phyloP scores from a whole-genome alignment of 2,329 filamentous ascomycete species.

The Apiospora malaysiana region DNA sequence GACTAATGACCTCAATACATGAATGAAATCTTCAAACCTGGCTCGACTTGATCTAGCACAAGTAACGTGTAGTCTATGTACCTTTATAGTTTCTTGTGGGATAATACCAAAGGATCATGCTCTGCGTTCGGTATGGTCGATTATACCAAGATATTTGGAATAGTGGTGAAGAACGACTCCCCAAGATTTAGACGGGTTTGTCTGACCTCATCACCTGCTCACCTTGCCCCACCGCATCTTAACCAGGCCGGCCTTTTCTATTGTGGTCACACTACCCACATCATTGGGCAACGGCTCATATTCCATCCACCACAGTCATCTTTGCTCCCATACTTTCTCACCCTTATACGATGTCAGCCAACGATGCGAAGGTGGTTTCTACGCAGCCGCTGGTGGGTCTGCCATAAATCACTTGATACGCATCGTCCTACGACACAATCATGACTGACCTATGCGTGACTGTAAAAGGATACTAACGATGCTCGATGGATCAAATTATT shows the following conservation, averaged over 20 bases:
- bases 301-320: not conserved
- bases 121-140: no score
- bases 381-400: conserved; percentile 23
- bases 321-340: not conserved
- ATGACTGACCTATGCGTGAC: not conserved
- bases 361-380: conserved; percentile 21
- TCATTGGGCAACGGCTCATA: not conserved
- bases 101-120: no score
- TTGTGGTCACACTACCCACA: not conserved
- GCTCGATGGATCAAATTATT: conserved; percentile 25
- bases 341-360: conserved; percentile 17
- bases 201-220: not conserved
- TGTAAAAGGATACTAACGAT: conserved; percentile 18
- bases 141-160: not conserved
- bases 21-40: not conserved
- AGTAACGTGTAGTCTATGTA: not conserved
- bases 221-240: conserved; percentile 11
- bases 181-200: not conserved
- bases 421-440: not conserved
- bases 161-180: not conserved
- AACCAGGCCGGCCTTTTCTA: not conserved
- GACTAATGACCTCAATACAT: conserved; percentile 16
- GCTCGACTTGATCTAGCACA: not conserved
- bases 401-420: not conserved
- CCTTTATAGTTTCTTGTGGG: no score